Percentiles rank a stretch among this genome's conserved stretches.
Evolutionary conservation across 2,329 filamentous ascomycete species (phyloP).

Genomic region (Aspergillus candidus): DNA sequence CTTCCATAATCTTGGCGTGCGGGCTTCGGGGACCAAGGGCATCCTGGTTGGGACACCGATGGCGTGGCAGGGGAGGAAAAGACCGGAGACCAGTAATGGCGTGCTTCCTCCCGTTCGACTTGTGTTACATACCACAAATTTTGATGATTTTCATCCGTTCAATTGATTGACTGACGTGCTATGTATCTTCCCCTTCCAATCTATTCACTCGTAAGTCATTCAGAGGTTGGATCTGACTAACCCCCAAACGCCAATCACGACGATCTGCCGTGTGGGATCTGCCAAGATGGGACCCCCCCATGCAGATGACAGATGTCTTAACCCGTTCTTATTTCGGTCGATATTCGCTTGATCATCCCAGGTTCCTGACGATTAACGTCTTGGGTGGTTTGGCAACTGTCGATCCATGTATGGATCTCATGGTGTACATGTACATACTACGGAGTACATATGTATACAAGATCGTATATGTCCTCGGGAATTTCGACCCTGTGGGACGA

Average conservation of each 20-base stretch:
- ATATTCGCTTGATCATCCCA: background rate
- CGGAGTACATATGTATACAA: too few relatives aligned
- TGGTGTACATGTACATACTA: too few relatives aligned
- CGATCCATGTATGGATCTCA: too few relatives aligned
- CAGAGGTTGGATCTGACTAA: constrained; percentile 7
- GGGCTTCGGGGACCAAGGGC: constrained; percentile 3
- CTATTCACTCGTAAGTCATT: background rate
- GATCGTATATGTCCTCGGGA: too few relatives aligned
- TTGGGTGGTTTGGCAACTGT: too few relatives aligned
- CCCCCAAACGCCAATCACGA: constrained; percentile 24
- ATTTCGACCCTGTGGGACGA: too few relatives aligned
- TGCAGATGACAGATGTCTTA: constrained; percentile 30
- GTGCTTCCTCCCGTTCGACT: too few relatives aligned
- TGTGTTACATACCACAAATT: too few relatives aligned
- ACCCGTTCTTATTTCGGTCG: constrained; percentile 5
- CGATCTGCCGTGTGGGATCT: constrained; percentile 35
- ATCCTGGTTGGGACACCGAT: constrained; percentile 2
- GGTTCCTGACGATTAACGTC: constrained; percentile 13
- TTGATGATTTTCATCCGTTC: background rate
- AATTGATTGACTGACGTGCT: too few relatives aligned
- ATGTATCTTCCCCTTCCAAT: background rate
- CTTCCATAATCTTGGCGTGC: background rate
- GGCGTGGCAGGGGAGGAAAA: background rate
- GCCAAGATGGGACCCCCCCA: constrained; percentile 26
- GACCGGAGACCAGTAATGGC: too few relatives aligned